Evolutionary conservation across 495 filamentous ascomycete species (phyloP).

Genomic region (Aspergillus coremiiformis): DNA sequence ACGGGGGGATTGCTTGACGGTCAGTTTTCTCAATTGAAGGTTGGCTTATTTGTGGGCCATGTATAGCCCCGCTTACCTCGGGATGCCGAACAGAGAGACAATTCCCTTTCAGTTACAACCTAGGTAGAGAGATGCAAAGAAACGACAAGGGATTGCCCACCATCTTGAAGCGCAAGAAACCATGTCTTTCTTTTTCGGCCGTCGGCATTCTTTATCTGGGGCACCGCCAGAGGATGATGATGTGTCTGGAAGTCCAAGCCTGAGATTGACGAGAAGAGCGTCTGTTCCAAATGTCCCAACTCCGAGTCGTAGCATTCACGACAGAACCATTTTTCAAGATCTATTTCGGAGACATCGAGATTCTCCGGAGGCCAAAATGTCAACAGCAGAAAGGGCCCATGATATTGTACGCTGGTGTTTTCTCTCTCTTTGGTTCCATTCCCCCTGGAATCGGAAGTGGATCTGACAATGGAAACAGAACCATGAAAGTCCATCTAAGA

Average conservation of each 20-base stretch:
- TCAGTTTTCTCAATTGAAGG: background rate
- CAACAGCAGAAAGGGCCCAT: background rate
- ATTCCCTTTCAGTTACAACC: background rate
- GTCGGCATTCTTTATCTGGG: conserved; percentile 14
- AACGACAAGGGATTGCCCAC: background rate
- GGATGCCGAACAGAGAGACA: background rate
- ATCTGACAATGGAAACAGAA: background rate
- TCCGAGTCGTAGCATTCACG: background rate
- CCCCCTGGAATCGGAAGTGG: background rate
- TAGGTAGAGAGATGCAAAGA: background rate
- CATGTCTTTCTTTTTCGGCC: conserved; percentile 17
- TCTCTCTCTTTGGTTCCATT: background rate
- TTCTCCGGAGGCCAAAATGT: background rate
- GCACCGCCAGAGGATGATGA: conserved; percentile 3
- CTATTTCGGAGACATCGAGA: conserved; percentile 24
- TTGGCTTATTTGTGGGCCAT: background rate
- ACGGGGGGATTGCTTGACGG: background rate
- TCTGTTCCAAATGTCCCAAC: conserved; percentile 8
- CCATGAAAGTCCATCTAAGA: background rate
- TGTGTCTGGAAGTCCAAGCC: background rate
- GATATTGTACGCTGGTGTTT: background rate
- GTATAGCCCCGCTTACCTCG: background rate
- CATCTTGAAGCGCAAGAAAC: background rate
- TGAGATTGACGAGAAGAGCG: conserved; percentile 5
- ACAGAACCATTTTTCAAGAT: conserved; percentile 18